Percentiles rank a stretch among this genome's conserved stretches.
Evolutionary conservation across 768 basidiomycete species (phyloP).

Genomic region (Lanmaoa pseudosensibilis): DNA sequence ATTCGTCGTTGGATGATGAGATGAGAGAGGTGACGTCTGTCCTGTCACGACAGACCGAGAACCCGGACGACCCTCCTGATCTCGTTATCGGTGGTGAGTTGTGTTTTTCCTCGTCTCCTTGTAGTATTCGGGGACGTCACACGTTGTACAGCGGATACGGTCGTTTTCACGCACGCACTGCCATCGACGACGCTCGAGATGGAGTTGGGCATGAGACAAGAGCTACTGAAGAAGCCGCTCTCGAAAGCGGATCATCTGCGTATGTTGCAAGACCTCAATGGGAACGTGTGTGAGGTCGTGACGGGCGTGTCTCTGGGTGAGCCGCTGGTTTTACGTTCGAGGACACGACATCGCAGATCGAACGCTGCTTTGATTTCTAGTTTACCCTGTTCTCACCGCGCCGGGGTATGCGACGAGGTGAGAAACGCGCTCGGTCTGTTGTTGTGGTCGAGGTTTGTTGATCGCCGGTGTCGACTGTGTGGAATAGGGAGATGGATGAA

Average conservation of each 20-base stretch:
- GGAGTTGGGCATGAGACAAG: conserved; percentile 52
- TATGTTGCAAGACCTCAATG: conserved; percentile 88
- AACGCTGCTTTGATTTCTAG: conserved; percentile 33
- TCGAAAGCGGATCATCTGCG: conserved; percentile 79
- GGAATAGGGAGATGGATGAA: conserved; percentile 73
- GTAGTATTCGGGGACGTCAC: background rate
- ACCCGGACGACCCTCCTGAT: conserved; percentile 72
- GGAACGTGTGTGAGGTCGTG: conserved; percentile 85
- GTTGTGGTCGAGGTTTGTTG: background rate
- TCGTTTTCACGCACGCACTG: conserved; percentile 80
- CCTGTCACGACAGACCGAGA: conserved; percentile 36
- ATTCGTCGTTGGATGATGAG: background rate
- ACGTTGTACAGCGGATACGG: conserved; percentile 77
- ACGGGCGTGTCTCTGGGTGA: conserved; percentile 85
- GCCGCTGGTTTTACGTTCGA: conserved; percentile 18
- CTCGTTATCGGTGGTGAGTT: conserved; percentile 72
- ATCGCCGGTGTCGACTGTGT: too few species aligned
- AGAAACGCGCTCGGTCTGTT: background rate
- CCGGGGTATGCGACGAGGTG: conserved; percentile 78
- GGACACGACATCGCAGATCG: background rate
- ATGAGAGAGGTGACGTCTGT: background rate
- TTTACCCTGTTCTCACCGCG: conserved; percentile 70
- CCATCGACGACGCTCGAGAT: conserved; percentile 51
- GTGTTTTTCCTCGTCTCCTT: background rate
- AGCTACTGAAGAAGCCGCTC: conserved; percentile 86